These are phyloP conservation scores for Salisapilia sapeloensis DNA, from an alignment of 352 stramenopile genomes.

Conservation along the genomic window DNA sequence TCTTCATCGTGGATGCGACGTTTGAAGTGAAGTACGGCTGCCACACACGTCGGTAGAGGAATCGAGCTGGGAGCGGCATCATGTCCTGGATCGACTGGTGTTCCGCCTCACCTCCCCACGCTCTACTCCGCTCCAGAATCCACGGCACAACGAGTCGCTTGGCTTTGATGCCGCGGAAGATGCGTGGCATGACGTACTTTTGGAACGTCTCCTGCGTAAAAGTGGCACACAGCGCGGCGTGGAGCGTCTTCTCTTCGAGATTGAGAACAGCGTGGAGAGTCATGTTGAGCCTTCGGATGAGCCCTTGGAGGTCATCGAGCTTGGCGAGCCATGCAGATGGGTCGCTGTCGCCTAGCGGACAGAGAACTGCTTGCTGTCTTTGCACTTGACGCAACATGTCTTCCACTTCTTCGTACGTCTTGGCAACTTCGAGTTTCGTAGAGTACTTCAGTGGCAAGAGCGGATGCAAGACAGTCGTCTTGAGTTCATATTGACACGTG, in stretches of 20 bases:
- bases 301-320: conserved; percentile 42
- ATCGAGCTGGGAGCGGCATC: conserved; percentile 56
- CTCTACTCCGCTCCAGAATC: conserved; percentile 73
- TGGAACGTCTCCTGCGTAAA: conserved; percentile 65
- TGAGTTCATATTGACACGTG: conserved; percentile 37
- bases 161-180: conserved; percentile 55
- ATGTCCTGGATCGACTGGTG: conserved; percentile 47
- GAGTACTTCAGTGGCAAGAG: conserved; percentile 56
- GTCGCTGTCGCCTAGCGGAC: conserved; percentile 18
- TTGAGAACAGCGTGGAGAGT: conserved; percentile 53
- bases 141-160: conserved; percentile 74
- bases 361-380: conserved; percentile 27
- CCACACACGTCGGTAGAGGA: conserved; percentile 77
- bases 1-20: conserved; percentile 61
- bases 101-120: conserved; percentile 61
- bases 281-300: conserved; percentile 47
- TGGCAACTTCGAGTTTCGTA: conserved; percentile 44
- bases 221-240: conserved; percentile 29
- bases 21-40: conserved; percentile 69
- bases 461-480: conserved; percentile 36
- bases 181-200: conserved; percentile 51
- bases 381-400: conserved; percentile 36
- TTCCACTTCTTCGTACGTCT: conserved; percentile 55
- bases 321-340: conserved; percentile 29
- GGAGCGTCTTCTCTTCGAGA: conserved; percentile 49